These are phyloP conservation scores for Colletotrichum cereale DNA, from an alignment of 2,329 filamentous ascomycete species.

Conservation along the genomic window DNA sequence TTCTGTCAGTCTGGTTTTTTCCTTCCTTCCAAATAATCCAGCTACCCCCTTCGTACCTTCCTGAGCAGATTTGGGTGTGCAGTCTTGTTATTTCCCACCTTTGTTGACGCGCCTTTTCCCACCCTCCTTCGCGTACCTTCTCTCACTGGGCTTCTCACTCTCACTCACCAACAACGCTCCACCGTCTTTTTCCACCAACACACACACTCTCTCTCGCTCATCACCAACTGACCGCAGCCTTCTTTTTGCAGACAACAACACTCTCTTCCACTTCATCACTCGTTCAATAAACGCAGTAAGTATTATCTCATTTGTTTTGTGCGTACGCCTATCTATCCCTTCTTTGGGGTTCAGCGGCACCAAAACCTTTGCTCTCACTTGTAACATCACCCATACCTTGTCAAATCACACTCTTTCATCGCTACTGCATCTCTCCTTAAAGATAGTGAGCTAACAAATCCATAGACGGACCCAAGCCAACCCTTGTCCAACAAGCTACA, in stretches of 20 bases:
- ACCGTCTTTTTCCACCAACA: neutral
- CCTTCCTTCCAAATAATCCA: neutral
- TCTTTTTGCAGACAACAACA: constrained; percentile 14
- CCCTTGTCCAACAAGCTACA: constrained; percentile 4
- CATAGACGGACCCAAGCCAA: neutral
- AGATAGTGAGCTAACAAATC: constrained; percentile 8
- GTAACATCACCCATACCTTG: neutral
- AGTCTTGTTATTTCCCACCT: neutral
- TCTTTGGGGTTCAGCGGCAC: neutral
- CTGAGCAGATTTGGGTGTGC: neutral
- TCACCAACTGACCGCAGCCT: neutral
- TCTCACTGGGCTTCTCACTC: constrained; percentile 5
- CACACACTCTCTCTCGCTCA: constrained; percentile 2
- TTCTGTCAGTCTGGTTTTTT: neutral
- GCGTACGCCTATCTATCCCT: neutral
- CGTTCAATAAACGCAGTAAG: constrained; percentile 21
- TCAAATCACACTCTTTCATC: neutral
- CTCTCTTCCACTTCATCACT: constrained; percentile 2
- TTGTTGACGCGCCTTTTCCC: constrained; percentile 19
- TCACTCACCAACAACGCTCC: neutral
- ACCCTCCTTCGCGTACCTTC: neutral
- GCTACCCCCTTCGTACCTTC: constrained; percentile 15
- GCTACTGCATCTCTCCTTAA: neutral
- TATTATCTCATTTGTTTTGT: neutral
- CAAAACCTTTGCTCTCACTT: neutral